Evolutionary conservation across 2,329 filamentous ascomycete genomes (phyloP).

Genomic region (Alternaria consortialis): DNA sequence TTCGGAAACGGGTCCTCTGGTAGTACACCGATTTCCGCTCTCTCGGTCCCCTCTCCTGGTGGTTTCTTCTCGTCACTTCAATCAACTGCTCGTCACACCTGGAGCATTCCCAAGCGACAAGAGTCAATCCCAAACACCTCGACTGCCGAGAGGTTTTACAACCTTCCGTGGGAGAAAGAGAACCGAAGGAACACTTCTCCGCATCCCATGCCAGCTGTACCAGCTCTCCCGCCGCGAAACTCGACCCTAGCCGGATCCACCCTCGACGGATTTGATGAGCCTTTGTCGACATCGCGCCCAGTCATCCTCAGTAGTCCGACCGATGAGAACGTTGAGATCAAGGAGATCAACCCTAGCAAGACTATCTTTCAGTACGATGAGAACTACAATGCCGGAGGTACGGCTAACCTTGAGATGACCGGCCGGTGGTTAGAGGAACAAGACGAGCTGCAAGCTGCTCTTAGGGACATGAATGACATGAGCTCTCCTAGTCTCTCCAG

Average conservation of each 20-base stretch:
- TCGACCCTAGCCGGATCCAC: constrained; percentile 46
- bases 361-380: constrained; percentile 77
- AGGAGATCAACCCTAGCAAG: constrained; percentile 69
- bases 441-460: constrained; percentile 75
- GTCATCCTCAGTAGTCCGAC: constrained; percentile 37
- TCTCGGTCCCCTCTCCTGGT: constrained; percentile 90
- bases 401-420: constrained; percentile 83
- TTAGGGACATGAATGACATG: constrained; percentile 63
- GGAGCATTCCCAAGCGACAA: constrained; percentile 66
- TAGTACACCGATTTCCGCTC: constrained; percentile 74
- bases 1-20: constrained; percentile 49
- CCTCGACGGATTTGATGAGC: constrained; percentile 45
- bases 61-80: constrained; percentile 91
- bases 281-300: constrained; percentile 43
- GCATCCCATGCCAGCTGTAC: constrained; percentile 25
- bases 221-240: constrained; percentile 29
- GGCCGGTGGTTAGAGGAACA: constrained; percentile 87
- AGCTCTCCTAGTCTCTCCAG: constrained; percentile 52
- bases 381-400: constrained; percentile 75
- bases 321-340: constrained; percentile 56
- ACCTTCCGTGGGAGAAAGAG: constrained; percentile 74
- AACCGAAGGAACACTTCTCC: constrained; percentile 42
- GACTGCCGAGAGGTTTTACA: constrained; percentile 92
- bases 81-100: constrained; percentile 78
- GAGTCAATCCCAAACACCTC: constrained; percentile 78